phyloP scores from a whole-genome alignment of 2,329 filamentous ascomycete species.

The Colletotrichum magnum region DNA sequence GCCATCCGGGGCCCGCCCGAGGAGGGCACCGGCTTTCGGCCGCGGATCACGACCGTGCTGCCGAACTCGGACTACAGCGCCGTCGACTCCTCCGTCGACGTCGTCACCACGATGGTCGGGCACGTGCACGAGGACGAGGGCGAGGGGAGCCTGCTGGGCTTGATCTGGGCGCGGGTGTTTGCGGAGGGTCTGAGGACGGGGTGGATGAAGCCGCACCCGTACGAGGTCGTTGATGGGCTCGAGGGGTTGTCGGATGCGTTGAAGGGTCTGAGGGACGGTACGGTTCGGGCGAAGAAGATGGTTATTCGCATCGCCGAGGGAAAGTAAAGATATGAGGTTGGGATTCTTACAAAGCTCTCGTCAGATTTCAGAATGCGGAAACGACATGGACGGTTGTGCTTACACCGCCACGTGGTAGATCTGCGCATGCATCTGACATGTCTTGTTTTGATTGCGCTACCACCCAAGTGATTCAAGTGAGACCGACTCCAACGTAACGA shows the following conservation, averaged over 20 bases:
- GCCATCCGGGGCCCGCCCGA: conserved; percentile 37
- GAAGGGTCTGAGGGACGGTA: conserved; percentile 36
- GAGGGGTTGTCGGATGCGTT: conserved; percentile 36
- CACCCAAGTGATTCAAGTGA: neutral
- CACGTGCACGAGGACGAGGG: conserved; percentile 38
- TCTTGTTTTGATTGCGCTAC: neutral
- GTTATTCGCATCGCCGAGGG: conserved; percentile 39
- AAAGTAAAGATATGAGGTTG: neutral
- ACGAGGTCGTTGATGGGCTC: conserved; percentile 37
- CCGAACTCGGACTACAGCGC: conserved; percentile 29
- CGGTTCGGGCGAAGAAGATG: conserved; percentile 42
- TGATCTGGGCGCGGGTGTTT: conserved; percentile 38
- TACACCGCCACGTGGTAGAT: neutral
- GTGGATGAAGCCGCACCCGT: conserved; percentile 42
- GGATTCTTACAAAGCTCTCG: neutral
- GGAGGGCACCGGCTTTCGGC: conserved; percentile 35
- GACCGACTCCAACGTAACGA: too few relatives aligned
- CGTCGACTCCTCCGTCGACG: conserved; percentile 37
- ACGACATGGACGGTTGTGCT: neutral
- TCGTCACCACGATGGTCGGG: conserved; percentile 30
- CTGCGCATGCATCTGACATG: neutral
- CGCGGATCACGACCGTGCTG: conserved; percentile 39
- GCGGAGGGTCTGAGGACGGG: conserved; percentile 38
- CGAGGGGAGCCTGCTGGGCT: conserved; percentile 35
- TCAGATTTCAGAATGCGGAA: neutral